Evolutionary conservation across 257 asterid genomes (phyloP).

Genomic region (Ballota nigra): DNA sequence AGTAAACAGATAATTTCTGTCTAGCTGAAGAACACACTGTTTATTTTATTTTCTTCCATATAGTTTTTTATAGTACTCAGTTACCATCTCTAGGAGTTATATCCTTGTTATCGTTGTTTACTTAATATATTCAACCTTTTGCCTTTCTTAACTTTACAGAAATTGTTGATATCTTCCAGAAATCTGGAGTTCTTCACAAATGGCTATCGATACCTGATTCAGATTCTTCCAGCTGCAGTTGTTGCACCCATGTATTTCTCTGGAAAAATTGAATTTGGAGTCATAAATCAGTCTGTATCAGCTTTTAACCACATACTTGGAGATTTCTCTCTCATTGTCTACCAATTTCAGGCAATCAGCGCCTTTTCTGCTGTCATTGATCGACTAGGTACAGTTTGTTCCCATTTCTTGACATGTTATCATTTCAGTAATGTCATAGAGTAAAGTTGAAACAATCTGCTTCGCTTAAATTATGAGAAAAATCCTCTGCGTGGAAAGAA

Average conservation of each 20-base stretch:
- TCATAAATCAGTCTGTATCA: slow-evolving; percentile 81
- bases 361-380: slow-evolving; percentile 94
- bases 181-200: slow-evolving; percentile 92
- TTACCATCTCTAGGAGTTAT: not conserved
- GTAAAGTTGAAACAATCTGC: not conserved
- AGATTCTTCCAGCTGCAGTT: slow-evolving; percentile 95
- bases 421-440: not conserved
- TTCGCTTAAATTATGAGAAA: slow-evolving; percentile 1
- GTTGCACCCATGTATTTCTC: slow-evolving; percentile 97
- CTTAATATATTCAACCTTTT: slow-evolving; percentile 12
- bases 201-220: slow-evolving; percentile 89
- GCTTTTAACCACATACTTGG: slow-evolving; percentile 95
- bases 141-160: slow-evolving; percentile 52
- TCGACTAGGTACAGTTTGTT: slow-evolving; percentile 60
- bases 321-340: slow-evolving; percentile 80
- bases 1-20: not conserved
- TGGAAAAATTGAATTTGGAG: slow-evolving; percentile 96
- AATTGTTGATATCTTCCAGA: slow-evolving; percentile 84
- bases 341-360: slow-evolving; percentile 87
- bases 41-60: slow-evolving; percentile 9
- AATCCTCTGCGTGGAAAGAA: not conserved
- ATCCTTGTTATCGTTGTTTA: not conserved
- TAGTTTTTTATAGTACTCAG: not conserved
- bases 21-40: not conserved
- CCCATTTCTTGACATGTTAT: slow-evolving; percentile 13